Evolutionary conservation across 1,284 basidiomycete species (phyloP).

Genomic region (Cystodermella granulosa): DNA sequence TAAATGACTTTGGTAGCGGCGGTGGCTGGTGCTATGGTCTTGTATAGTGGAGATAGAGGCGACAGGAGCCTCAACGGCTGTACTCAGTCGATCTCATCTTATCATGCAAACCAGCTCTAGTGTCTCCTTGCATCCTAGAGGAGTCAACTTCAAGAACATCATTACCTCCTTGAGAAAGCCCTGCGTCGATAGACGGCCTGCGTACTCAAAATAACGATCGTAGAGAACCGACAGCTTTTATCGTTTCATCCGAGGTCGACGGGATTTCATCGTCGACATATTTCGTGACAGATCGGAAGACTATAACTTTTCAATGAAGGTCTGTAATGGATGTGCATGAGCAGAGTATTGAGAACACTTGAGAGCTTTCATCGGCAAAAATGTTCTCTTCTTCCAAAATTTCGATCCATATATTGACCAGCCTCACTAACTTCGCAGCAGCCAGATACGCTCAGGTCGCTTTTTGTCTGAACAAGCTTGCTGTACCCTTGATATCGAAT

Average conservation of each 20-base stretch:
- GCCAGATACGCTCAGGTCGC: slow-evolving; percentile 92
- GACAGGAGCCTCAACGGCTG: slow-evolving; percentile 34
- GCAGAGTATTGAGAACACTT: slow-evolving; percentile 70
- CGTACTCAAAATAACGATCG: slow-evolving; percentile 94
- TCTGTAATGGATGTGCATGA: slow-evolving; percentile 85
- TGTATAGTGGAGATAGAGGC: slow-evolving; percentile 14
- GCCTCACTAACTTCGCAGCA: slow-evolving; percentile 81
- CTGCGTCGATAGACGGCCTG: slow-evolving; percentile 86
- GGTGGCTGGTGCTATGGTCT: slow-evolving; percentile 3
- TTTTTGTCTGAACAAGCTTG: slow-evolving; percentile 72
- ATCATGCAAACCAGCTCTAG: slow-evolving; percentile 56
- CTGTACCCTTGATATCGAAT: slow-evolving; percentile 40
- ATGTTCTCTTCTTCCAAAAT: slow-evolving; percentile 81
- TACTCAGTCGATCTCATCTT: slow-evolving; percentile 59
- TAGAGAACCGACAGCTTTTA: slow-evolving; percentile 87
- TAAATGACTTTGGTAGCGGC: slow-evolving; percentile 2
- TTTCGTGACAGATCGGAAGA: slow-evolving; percentile 85
- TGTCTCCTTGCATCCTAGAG: slow-evolving; percentile 69
- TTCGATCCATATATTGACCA: slow-evolving; percentile 90
- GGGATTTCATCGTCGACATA: slow-evolving; percentile 81
- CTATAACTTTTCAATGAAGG: slow-evolving; percentile 95
- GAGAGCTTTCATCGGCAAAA: slow-evolving; percentile 43
- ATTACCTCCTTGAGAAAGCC: slow-evolving; percentile 83
- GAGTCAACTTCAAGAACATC: slow-evolving; percentile 76
- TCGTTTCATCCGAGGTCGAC: slow-evolving; percentile 30